Percentiles rank a stretch among this genome's conserved stretches.
phyloP scores from a whole-genome alignment of 331 rosid species.

The Acacia pycnantha region DNA sequence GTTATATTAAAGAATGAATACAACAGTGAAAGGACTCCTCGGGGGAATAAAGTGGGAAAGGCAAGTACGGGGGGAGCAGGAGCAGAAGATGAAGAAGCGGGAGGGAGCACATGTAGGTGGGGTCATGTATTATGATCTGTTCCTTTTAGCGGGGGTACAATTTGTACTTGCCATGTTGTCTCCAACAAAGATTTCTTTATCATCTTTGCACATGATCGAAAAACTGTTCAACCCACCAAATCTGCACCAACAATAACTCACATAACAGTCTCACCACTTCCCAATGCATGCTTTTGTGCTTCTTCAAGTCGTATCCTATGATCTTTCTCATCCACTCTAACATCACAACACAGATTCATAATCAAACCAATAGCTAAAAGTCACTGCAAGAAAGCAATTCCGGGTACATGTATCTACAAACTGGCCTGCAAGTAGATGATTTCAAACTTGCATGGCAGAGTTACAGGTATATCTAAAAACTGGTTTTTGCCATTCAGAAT shows the following conservation, averaged over 20 bases:
- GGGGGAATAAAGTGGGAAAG: constrained; percentile 5
- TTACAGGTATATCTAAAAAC: neutral
- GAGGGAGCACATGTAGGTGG: constrained; percentile 13
- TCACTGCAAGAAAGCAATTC: neutral
- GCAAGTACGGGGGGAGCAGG: constrained; percentile 5
- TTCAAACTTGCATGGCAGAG: neutral
- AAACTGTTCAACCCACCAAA: neutral
- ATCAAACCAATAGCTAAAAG: neutral
- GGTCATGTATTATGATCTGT: constrained; percentile 28
- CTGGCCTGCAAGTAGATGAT: neutral
- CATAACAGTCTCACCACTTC: neutral
- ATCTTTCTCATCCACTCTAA: neutral
- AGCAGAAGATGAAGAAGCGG: neutral
- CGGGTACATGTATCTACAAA: neutral
- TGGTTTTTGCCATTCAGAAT: neutral
- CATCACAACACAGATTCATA: neutral
- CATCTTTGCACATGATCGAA: constrained; percentile 1
- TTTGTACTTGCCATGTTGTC: constrained; percentile 41
- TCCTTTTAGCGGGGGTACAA: constrained; percentile 21
- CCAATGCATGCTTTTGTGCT: neutral
- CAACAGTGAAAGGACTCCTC: neutral
- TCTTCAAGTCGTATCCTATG: neutral
- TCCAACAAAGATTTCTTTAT: constrained; percentile 35
- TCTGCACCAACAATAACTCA: neutral
- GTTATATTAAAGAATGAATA: neutral